A percentile compares a stretch with the other conserved stretches of the same genome.
Evolutionary conservation across 352 stramenopile species (phyloP).

Genomic region (Peronospora tabacina): DNA sequence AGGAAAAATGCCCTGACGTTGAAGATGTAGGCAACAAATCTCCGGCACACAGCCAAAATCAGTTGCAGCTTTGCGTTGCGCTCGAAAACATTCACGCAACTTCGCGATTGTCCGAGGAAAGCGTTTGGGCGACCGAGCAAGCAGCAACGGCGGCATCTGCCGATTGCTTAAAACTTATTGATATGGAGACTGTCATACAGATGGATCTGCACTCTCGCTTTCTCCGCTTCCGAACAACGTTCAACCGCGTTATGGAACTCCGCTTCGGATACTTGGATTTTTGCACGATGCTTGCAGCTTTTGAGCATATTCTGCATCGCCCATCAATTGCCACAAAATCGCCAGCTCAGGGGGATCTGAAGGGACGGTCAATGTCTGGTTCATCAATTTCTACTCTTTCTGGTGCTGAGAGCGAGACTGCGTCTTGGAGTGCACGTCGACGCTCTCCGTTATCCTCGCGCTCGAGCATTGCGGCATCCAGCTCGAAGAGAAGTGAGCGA

Average conservation of each 20-base stretch:
- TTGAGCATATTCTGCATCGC: constrained; percentile 50
- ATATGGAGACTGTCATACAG: constrained; percentile 59
- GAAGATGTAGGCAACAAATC: constrained; percentile 15
- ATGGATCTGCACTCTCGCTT: constrained; percentile 58
- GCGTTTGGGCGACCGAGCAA: constrained; percentile 45
- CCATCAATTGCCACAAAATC: constrained; percentile 14
- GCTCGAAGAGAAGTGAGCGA: constrained; percentile 19
- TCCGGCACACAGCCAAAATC: constrained; percentile 32
- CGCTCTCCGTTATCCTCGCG: constrained; percentile 21
- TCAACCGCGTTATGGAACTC: constrained; percentile 72
- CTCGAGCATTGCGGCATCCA: constrained; percentile 13
- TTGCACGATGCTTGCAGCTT: constrained; percentile 48
- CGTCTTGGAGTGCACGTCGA: constrained; percentile 23
- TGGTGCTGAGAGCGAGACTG: constrained; percentile 29
- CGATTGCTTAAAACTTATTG: constrained; percentile 75
- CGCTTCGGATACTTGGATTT: constrained; percentile 83
- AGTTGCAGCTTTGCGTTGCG: constrained; percentile 52
- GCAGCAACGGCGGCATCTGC: constrained; percentile 38
- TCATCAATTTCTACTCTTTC: constrained; percentile 49
- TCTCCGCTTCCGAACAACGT: constrained; percentile 54
- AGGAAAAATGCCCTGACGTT: constrained; percentile 22
- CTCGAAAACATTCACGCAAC: constrained; percentile 69
- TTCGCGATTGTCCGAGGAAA: constrained; percentile 66
- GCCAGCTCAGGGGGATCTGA: constrained; percentile 9
- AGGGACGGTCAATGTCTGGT: constrained; percentile 38